Evolutionary conservation across 352 stramenopile species (phyloP).

Genomic region (Pythium grandisporangium): DNA sequence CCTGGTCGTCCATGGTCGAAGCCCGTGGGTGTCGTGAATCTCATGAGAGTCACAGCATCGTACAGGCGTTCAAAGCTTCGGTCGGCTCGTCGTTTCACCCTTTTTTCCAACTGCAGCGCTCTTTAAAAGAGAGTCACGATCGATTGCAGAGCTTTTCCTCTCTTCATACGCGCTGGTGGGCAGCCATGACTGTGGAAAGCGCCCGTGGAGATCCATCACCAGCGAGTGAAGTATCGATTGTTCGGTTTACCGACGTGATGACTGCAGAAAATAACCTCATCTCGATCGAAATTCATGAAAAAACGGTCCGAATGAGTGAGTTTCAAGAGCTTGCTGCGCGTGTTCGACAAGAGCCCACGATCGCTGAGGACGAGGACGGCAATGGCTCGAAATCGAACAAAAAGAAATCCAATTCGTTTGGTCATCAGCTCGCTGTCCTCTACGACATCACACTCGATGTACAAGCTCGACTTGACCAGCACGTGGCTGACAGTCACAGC

Average conservation of each 20-base stretch:
- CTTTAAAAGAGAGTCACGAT: conserved; percentile 3
- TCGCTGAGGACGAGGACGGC: too few species aligned
- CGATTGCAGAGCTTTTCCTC: conserved; percentile 11
- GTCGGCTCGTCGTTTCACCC: conserved; percentile 43
- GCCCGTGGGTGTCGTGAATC: not conserved
- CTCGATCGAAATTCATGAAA: too few species aligned
- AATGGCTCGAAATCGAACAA: too few species aligned
- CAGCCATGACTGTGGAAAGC: too few species aligned
- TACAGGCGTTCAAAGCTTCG: not conserved
- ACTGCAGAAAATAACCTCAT: too few species aligned
- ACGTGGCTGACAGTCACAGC: not conserved
- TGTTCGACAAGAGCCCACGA: conserved; percentile 6
- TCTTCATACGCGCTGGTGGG: conserved; percentile 17
- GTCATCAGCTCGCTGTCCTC: not conserved
- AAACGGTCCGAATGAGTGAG: too few species aligned
- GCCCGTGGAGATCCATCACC: too few species aligned
- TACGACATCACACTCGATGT: not conserved
- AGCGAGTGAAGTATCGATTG: too few species aligned
- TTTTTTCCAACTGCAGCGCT: conserved; percentile 33
- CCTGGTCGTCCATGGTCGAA: conserved; percentile 11
- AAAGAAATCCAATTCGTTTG: conserved; percentile 8
- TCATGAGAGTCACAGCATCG: too few species aligned
- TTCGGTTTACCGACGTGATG: too few species aligned
- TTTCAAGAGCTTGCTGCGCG: too few species aligned
- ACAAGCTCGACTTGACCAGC: not conserved